Conservation (phyloP, 2,329 filamentous ascomycete species). For the Claviceps paspali region DNA sequence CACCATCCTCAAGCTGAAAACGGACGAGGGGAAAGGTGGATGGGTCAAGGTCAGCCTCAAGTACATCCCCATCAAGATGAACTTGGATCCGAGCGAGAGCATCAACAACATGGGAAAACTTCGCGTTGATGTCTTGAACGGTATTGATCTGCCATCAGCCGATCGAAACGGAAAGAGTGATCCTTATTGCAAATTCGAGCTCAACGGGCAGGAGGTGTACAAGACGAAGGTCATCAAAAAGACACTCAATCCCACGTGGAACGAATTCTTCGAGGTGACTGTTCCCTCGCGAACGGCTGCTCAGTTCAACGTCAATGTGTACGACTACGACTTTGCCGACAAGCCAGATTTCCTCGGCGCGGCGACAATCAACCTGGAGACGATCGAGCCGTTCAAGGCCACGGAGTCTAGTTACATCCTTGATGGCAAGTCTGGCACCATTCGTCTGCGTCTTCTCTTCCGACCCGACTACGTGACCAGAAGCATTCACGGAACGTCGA, state of each 20-base stretch:
- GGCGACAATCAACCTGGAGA: slow-evolving; percentile 57
- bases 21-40: slow-evolving; percentile 58
- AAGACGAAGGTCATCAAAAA: slow-evolving; percentile 97
- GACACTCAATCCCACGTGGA: slow-evolving; percentile 88
- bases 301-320: slow-evolving; percentile 70
- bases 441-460: slow-evolving; percentile 79
- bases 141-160: slow-evolving; percentile 72
- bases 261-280: slow-evolving; percentile 80
- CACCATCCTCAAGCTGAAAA: slow-evolving; percentile 64
- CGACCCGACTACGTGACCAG: slow-evolving; percentile 83
- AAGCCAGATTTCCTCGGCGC: slow-evolving; percentile 83
- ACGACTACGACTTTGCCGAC: slow-evolving; percentile 94
- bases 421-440: slow-evolving; percentile 75
- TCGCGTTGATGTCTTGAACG: slow-evolving; percentile 84
- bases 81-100: slow-evolving; percentile 82
- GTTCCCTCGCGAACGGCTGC: slow-evolving; percentile 74
- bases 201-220: slow-evolving; percentile 79
- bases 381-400: slow-evolving; percentile 71
- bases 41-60: slow-evolving; percentile 85
- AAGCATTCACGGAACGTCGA: slow-evolving; percentile 76
- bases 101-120: slow-evolving; percentile 98
- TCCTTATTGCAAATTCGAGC: slow-evolving; percentile 86
- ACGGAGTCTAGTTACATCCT: slow-evolving; percentile 61
- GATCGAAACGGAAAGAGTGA: slow-evolving; percentile 96
- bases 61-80: slow-evolving; percentile 89